Conservation (phyloP, 2,329 filamentous ascomycete genomes). For the Botrytis byssoidea region DNA sequence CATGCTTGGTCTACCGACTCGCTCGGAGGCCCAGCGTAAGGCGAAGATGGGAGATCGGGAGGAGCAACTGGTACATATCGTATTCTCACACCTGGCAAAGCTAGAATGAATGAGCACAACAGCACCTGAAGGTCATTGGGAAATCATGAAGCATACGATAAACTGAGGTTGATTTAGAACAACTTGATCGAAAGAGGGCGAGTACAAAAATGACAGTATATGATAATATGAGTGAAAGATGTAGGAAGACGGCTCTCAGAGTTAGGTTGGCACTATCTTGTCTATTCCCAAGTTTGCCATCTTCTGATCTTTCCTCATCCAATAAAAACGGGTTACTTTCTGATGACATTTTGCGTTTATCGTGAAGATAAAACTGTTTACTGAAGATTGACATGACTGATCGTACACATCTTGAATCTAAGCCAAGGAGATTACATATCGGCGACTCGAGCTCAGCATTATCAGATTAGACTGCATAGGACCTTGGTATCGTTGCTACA, state of each 20-base stretch:
- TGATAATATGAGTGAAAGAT: not conserved
- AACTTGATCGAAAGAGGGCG: not conserved
- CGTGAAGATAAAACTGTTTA: not conserved
- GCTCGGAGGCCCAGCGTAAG: conserved; percentile 15
- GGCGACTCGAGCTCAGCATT: not conserved
- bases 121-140: not conserved
- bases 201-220: not conserved
- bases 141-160: not conserved
- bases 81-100: not conserved
- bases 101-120: not conserved
- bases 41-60: conserved; percentile 4
- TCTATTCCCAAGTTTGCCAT: too few species aligned
- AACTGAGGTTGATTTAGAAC: not conserved
- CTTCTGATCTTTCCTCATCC: not conserved
- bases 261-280: too few species aligned
- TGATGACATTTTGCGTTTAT: not conserved
- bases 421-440: not conserved
- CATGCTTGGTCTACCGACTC: conserved; percentile 19
- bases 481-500: not conserved
- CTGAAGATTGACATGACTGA: not conserved
- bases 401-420: not conserved
- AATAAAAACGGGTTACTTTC: conserved; percentile 7
- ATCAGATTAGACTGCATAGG: not conserved
- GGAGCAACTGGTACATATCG: not conserved
- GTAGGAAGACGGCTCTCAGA: not conserved